A percentile compares a stretch with the other conserved stretches of the same genome.
phyloP scores from a whole-genome alignment of 1,284 basidiomycete species.

The Malassezia caprae region DNA sequence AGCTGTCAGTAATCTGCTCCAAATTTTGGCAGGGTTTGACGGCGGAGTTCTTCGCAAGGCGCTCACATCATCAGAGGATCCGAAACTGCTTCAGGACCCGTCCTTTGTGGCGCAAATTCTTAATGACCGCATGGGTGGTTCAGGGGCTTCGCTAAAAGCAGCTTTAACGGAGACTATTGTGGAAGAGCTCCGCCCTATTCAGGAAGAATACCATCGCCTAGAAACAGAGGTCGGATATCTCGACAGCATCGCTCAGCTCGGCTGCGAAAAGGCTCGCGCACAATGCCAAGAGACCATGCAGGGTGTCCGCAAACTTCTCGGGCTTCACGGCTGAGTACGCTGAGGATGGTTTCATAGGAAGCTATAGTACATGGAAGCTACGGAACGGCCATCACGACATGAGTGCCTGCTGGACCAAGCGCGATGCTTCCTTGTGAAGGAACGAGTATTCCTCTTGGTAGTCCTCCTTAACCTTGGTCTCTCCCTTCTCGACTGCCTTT shows the following conservation, averaged over 20 bases:
- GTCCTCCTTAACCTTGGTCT: slow-evolving; percentile 58
- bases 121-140: slow-evolving; percentile 50
- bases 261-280: slow-evolving; percentile 59
- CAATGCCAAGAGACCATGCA: slow-evolving; percentile 59
- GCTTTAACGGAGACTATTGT: slow-evolving; percentile 66
- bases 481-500: slow-evolving; percentile 58
- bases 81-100: slow-evolving; percentile 47
- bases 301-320: slow-evolving; percentile 61
- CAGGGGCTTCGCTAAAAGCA: slow-evolving; percentile 62
- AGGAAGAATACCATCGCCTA: slow-evolving; percentile 62
- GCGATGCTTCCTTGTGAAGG: slow-evolving; percentile 61
- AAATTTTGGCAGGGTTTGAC: slow-evolving; percentile 56
- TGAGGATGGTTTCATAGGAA: not conserved
- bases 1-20: slow-evolving; percentile 71
- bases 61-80: slow-evolving; percentile 1
- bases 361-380: slow-evolving; percentile 13
- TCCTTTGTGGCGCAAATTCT: slow-evolving; percentile 54
- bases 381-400: not conserved
- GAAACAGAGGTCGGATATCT: slow-evolving; percentile 59
- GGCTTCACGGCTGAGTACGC: slow-evolving; percentile 50
- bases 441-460: slow-evolving; percentile 75
- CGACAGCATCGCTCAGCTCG: slow-evolving; percentile 57
- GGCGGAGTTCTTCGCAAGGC: slow-evolving; percentile 51
- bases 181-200: slow-evolving; percentile 60
- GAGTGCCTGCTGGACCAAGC: slow-evolving; percentile 12